Evolutionary conservation across 192 early-diverging fungal species (phyloP).

Genomic region (Coemansia sp.): DNA sequence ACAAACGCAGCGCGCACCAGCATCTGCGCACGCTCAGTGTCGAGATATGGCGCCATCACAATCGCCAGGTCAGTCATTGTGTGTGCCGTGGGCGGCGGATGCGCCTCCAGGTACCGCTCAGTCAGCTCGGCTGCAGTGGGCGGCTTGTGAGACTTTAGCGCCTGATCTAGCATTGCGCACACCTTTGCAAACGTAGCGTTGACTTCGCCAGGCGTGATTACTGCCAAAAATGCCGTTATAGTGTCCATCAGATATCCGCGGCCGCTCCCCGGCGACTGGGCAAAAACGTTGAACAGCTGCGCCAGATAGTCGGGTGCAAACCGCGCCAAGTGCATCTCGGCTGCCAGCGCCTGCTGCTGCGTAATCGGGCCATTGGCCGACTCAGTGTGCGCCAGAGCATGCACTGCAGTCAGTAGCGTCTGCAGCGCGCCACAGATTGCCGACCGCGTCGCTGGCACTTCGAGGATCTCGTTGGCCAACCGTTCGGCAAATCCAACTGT

Average conservation of each 20-base stretch:
- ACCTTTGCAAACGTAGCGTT: slow-evolving; percentile 66
- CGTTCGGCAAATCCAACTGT: slow-evolving; percentile 66
- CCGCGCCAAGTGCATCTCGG: slow-evolving; percentile 60
- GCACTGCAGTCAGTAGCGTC: slow-evolving; percentile 56
- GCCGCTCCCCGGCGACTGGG: slow-evolving; percentile 60
- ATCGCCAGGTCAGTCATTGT: slow-evolving; percentile 86
- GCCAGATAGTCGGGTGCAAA: slow-evolving; percentile 71
- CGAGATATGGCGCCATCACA: slow-evolving; percentile 72
- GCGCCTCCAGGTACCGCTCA: slow-evolving; percentile 45
- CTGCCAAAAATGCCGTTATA: slow-evolving; percentile 66
- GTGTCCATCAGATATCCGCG: slow-evolving; percentile 69
- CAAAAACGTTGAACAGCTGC: slow-evolving; percentile 79
- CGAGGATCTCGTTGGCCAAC: slow-evolving; percentile 73
- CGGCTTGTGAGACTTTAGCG: slow-evolving; percentile 57
- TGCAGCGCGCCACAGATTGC: slow-evolving; percentile 74
- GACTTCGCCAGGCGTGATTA: slow-evolving; percentile 62
- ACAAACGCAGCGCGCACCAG: slow-evolving; percentile 52
- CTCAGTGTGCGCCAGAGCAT: slow-evolving; percentile 25
- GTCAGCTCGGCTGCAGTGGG: slow-evolving; percentile 56
- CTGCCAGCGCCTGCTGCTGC: slow-evolving; percentile 59
- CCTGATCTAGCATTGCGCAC: slow-evolving; percentile 58
- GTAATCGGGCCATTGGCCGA: slow-evolving; percentile 35
- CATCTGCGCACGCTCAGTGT: slow-evolving; percentile 65
- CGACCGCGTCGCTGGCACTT: slow-evolving; percentile 73
- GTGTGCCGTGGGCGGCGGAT: slow-evolving; percentile 71